phyloP scores from a whole-genome alignment of 345 rosid species.

The Eucalyptus guilfoylei region DNA sequence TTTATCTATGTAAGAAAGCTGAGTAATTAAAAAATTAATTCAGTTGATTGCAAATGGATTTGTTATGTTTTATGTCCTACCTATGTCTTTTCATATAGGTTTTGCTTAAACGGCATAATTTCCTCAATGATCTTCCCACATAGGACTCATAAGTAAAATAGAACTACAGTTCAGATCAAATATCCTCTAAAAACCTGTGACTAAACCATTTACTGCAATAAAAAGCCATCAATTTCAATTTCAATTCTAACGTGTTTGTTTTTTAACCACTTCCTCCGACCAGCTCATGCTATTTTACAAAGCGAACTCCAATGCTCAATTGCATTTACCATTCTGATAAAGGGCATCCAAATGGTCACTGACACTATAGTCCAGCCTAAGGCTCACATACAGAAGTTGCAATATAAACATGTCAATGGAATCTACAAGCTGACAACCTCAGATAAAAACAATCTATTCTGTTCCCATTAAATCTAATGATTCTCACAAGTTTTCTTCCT shows the following conservation, averaged over 20 bases:
- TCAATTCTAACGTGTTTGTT: background rate
- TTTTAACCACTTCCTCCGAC: background rate
- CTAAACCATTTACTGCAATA: background rate
- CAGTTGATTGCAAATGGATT: background rate
- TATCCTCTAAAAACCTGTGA: background rate
- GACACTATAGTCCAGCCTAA: background rate
- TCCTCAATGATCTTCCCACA: background rate
- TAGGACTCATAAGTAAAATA: background rate
- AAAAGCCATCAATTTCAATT: background rate
- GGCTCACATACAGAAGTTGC: background rate
- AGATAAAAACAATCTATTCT: background rate
- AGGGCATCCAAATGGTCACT: background rate
- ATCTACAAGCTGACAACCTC: background rate
- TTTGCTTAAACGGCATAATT: background rate
- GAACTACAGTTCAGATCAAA: background rate
- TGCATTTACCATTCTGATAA: background rate
- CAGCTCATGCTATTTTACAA: background rate
- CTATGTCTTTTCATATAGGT: background rate
- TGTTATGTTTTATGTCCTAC: background rate
- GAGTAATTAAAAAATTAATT: background rate
- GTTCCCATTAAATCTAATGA: background rate
- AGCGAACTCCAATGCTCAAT: background rate
- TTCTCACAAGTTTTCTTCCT: background rate
- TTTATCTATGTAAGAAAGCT: background rate
- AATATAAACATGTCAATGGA: background rate